Conservation (phyloP, 2,329 filamentous ascomycete genomes). For the Sclerotinia nivalis region DNA sequence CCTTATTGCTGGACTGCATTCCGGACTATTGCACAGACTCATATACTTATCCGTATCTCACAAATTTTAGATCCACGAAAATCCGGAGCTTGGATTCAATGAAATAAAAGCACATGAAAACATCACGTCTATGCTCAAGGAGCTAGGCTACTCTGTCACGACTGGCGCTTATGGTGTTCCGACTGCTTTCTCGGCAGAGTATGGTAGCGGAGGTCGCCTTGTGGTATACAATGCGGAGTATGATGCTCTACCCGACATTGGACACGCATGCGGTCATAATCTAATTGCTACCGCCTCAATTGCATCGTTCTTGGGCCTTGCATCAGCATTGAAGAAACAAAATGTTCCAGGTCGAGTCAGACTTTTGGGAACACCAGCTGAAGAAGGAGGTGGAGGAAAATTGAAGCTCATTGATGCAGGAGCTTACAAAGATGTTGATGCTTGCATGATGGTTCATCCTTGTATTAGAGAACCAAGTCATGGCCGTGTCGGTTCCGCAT, state of each 20-base stretch:
- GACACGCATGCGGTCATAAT: constrained; percentile 49
- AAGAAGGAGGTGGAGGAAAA: constrained; percentile 43
- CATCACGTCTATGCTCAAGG: constrained; percentile 48
- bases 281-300: constrained; percentile 45
- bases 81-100: constrained; percentile 54
- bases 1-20: too few species aligned
- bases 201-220: constrained; percentile 47
- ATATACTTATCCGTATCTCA: not conserved
- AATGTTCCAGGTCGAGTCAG: constrained; percentile 37
- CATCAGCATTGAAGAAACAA: constrained; percentile 30
- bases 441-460: constrained; percentile 46
- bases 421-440: constrained; percentile 45
- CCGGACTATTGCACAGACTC: too few species aligned
- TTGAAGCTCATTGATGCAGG: constrained; percentile 48
- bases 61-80: constrained; percentile 44
- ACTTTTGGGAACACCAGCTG: constrained; percentile 39
- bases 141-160: constrained; percentile 49
- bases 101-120: constrained; percentile 54
- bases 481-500: constrained; percentile 11
- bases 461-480: constrained; percentile 3
- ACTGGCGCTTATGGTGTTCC: constrained; percentile 52
- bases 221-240: constrained; percentile 50
- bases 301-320: constrained; percentile 44
- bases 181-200: constrained; percentile 52
- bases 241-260: constrained; percentile 48